Evolutionary conservation across 176 grass and related monocot genomes (phyloP).

Genomic region (Urochloa ruziziensis): DNA sequence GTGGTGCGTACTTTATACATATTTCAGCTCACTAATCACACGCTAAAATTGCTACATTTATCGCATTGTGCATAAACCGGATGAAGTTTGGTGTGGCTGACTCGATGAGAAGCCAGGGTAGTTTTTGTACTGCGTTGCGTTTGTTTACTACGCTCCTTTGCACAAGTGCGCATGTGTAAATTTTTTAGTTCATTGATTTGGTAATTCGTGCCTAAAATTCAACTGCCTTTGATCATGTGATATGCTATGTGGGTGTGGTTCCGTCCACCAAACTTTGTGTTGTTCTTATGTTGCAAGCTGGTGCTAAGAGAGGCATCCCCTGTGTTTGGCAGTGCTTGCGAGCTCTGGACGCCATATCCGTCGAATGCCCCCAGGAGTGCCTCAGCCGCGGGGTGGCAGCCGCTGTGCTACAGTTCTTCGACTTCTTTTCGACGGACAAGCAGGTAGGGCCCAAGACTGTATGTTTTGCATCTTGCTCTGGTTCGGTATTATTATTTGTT

Average conservation of each 20-base stretch:
- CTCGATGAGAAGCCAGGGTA: not conserved
- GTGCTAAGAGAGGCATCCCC: not conserved
- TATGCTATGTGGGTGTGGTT: too few relatives aligned
- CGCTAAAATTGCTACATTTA: not conserved
- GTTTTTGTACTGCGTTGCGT: not conserved
- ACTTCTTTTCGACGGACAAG: constrained; percentile 38
- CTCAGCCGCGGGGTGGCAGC: constrained; percentile 42
- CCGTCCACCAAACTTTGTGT: too few relatives aligned
- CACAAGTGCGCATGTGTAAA: not conserved
- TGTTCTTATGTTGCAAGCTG: not conserved
- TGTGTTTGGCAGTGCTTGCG: constrained; percentile 36
- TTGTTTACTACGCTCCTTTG: not conserved
- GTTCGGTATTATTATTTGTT: not conserved
- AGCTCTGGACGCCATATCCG: constrained; percentile 48
- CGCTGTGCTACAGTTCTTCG: constrained; percentile 52
- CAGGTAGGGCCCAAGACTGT: constrained; percentile 21
- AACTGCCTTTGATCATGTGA: not conserved
- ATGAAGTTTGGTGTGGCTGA: not conserved
- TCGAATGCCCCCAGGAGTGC: constrained; percentile 25
- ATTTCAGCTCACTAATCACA: not conserved
- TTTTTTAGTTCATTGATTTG: not conserved
- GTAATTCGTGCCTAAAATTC: not conserved
- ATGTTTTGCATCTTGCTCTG: not conserved
- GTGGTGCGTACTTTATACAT: not conserved
- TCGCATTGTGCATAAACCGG: not conserved